These are phyloP conservation scores for Aspergillus bertholletiae DNA, from an alignment of 495 filamentous ascomycete genomes.

Conservation along the genomic window DNA sequence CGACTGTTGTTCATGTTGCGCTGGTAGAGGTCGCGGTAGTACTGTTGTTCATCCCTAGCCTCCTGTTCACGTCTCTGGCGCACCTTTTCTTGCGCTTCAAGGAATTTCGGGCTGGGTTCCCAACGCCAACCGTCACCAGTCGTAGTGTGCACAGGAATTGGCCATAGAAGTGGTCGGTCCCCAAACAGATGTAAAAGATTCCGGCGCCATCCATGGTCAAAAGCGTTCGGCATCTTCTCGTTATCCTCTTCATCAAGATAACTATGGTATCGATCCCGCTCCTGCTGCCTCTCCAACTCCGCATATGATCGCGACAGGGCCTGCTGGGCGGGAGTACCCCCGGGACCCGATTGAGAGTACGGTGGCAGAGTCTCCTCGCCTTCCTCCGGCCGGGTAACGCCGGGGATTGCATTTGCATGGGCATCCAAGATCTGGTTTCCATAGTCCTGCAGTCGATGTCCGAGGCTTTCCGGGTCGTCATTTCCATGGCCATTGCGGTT, in stretches of 20 bases:
- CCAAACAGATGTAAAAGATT: slow-evolving; percentile 89
- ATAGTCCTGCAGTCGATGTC: slow-evolving; percentile 58
- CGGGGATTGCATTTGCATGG: slow-evolving; percentile 79
- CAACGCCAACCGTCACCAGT: slow-evolving; percentile 93
- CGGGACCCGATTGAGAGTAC: slow-evolving; percentile 17
- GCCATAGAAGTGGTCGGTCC: slow-evolving; percentile 63
- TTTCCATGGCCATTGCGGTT: slow-evolving; percentile 12
- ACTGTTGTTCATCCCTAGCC: slow-evolving; percentile 46
- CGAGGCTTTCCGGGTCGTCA: slow-evolving; percentile 61
- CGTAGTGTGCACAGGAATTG: slow-evolving; percentile 76
- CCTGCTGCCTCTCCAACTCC: slow-evolving; percentile 68
- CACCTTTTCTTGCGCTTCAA: slow-evolving; percentile 61
- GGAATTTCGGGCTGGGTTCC: slow-evolving; percentile 75
- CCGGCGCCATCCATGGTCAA: slow-evolving; percentile 75
- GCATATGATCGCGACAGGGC: slow-evolving; percentile 60
- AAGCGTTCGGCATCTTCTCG: slow-evolving; percentile 84
- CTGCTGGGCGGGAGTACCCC: slow-evolving; percentile 37
- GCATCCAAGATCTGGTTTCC: slow-evolving; percentile 74
- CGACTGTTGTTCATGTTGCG: slow-evolving; percentile 36
- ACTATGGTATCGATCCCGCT: slow-evolving; percentile 71
- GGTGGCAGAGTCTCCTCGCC: slow-evolving; percentile 54
- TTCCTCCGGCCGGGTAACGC: slow-evolving; percentile 74
- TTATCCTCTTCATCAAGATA: slow-evolving; percentile 88
- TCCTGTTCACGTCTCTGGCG: slow-evolving; percentile 57
- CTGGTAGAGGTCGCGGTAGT: slow-evolving; percentile 37